Percentiles rank a stretch among this genome's conserved stretches.
Evolutionary conservation across 2,329 filamentous ascomycete genomes (phyloP).

Genomic region (Incumbomyces lentus): DNA sequence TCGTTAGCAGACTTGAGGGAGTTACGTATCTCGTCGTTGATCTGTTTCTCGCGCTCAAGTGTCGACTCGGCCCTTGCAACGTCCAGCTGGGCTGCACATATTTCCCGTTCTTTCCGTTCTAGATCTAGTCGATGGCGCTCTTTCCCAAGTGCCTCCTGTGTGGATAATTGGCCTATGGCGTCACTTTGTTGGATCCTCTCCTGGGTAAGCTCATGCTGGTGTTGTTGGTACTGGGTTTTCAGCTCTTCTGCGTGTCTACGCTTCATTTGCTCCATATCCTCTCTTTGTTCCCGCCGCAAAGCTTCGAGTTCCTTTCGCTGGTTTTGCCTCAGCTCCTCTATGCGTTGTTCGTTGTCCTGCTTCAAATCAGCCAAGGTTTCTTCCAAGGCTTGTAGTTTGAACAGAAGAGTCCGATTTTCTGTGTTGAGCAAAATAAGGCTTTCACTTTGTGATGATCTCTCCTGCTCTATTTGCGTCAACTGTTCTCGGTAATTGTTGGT

Average conservation of each 20-base stretch:
- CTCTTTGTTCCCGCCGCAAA: conserved; percentile 33
- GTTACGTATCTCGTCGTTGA: conserved; percentile 48
- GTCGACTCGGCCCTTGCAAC: conserved; percentile 35
- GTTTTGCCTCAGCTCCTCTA: conserved; percentile 44
- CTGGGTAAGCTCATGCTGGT: conserved; percentile 57
- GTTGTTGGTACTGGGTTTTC: conserved; percentile 51
- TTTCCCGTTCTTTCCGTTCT: conserved; percentile 46
- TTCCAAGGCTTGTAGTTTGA: conserved; percentile 40
- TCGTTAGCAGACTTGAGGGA: conserved; percentile 51
- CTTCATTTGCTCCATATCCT: conserved; percentile 48
- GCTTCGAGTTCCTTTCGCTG: conserved; percentile 36
- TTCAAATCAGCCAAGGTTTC: conserved; percentile 42
- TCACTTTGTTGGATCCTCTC: conserved; percentile 48
- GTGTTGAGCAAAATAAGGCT: conserved; percentile 48
- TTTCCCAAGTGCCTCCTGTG: conserved; percentile 39
- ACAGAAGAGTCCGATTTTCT: conserved; percentile 56
- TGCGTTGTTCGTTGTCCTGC: conserved; percentile 41
- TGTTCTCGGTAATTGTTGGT: conserved; percentile 63
- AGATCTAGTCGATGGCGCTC: conserved; percentile 35
- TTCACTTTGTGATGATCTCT: conserved; percentile 40
- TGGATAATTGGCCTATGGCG: conserved; percentile 57
- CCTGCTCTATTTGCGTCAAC: conserved; percentile 49
- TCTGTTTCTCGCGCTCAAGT: conserved; percentile 51
- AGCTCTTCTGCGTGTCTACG: conserved; percentile 59
- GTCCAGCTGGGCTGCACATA: conserved; percentile 34